Conservation (phyloP, 2,329 filamentous ascomycete genomes). For the Xylaria sp. region DNA sequence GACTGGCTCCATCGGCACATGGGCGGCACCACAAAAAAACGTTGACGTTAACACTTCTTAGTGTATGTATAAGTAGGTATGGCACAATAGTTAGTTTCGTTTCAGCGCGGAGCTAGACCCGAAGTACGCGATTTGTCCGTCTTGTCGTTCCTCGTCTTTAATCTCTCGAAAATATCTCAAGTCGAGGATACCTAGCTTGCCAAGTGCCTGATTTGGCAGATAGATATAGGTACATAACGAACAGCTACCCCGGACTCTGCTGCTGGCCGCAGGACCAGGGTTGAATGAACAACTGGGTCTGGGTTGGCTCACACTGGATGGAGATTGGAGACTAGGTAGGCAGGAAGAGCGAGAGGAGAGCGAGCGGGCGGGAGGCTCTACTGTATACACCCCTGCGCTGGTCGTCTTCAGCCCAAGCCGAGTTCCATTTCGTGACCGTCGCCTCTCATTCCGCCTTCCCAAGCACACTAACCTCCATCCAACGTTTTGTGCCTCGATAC, state of each 20-base stretch:
- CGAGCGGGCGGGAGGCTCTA: constrained; percentile 29
- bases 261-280: constrained; percentile 22
- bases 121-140: constrained; percentile 18
- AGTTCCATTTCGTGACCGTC: constrained; percentile 24
- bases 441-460: constrained; percentile 27
- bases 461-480: constrained; percentile 24
- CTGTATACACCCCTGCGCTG: constrained; percentile 22
- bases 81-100: constrained; percentile 4
- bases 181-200: not conserved
- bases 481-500: constrained; percentile 24
- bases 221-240: constrained; percentile 4
- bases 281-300: constrained; percentile 19
- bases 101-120: constrained; percentile 22
- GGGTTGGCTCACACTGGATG: constrained; percentile 14
- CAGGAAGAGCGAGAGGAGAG: constrained; percentile 1
- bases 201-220: not conserved
- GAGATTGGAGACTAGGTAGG: constrained; percentile 31
- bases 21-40: constrained; percentile 35
- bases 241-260: constrained; percentile 22
- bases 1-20: constrained; percentile 34
- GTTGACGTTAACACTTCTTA: constrained; percentile 33
- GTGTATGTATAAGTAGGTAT: constrained; percentile 10
- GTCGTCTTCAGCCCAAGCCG: constrained; percentile 30
- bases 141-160: not conserved
- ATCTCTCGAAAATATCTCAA: constrained; percentile 5